Base-by-base conservation (phyloP, 805 yeast genomes). In the Metschnikowia dekortorum region DNA sequence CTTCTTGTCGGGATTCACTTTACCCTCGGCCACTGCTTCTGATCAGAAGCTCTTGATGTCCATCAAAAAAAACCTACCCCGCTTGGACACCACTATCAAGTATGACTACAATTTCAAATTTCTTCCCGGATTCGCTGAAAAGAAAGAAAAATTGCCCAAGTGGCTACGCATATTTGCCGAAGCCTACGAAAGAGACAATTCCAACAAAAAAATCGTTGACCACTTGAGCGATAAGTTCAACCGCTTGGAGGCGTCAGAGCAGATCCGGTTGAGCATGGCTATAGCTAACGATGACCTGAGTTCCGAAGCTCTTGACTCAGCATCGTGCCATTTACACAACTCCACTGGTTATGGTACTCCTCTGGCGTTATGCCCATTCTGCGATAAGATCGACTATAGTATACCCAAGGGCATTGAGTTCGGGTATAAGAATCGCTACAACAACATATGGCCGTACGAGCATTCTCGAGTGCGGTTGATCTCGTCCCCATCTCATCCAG, bases 401-500 rank as follows among this genome's bases (percentile, higher is more conserved):
- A 61, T 74, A 14, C 78, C 79, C 1, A 59, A 64, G 47, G 97
- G 96, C 6, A 83, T 90, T 39, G 96, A 89, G 65, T 75, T 83
- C 39, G 92, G 95, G 28, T 66, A 77, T 47, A 90, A 90, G 61
- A 89, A 91, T 66, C 70, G 98, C 52, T 91, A 91, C 71, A 86
- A 87, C 60, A 96, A 91, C 64, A 87, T 91, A 39, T 85, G 87
- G 61, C 90, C 96, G 4, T 91, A 81, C 66, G 95, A 88, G 62
- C 92, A 87, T 60, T 80, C 95, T 4, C 74, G 97, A 51, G 97
- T 92, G 10, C 80, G 79, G 52, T 69, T 88, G 32, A 55, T 55
- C 31, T 55, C 55, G 28, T 54, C 62, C 5, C 64, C 63, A 6
- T 57, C 59, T 14, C 48, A 53, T 22, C n/a, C 53, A 2, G 36